Conservation (phyloP, 441 rosid genomes). For the Viola pubescens region DNA sequence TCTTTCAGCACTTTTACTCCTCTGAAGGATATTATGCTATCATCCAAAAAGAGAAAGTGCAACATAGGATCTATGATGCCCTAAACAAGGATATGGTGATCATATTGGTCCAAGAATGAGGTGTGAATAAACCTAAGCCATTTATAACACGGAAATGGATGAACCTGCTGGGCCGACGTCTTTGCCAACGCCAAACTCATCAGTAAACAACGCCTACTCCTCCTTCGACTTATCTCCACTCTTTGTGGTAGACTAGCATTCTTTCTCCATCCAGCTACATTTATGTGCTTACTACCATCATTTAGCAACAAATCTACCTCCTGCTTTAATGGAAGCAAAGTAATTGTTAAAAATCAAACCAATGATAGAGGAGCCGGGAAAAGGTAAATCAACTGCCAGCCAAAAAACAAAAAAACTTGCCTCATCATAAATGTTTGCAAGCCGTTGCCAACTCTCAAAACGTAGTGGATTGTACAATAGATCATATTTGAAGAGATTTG, state of each 20-base stretch:
- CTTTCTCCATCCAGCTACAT: slow-evolving; percentile 93
- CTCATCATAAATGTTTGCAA: slow-evolving; percentile 97
- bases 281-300: slow-evolving; percentile 99
- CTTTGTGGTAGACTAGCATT: slow-evolving; percentile 68
- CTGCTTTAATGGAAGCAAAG: slow-evolving; percentile 41
- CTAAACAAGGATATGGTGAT: slow-evolving; percentile 2
- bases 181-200: slow-evolving; percentile 95
- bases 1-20: too few relatives aligned
- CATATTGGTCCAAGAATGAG: slow-evolving; percentile 2
- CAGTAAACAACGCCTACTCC: slow-evolving; percentile 91
- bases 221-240: slow-evolving; percentile 94
- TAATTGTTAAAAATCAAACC: slow-evolving; percentile 14
- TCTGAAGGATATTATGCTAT: too few relatives aligned
- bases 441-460: slow-evolving; percentile 96
- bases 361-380: slow-evolving; percentile 7
- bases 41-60: too few relatives aligned
- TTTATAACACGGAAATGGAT: slow-evolving; percentile 10
- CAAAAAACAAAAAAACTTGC: slow-evolving; percentile 33
- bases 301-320: slow-evolving; percentile 98
- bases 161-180: slow-evolving; percentile 81
- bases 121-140: background rate
- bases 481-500: slow-evolving; percentile 88
- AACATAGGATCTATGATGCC: too few relatives aligned
- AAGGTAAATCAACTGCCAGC: background rate
- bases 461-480: slow-evolving; percentile 84